These are phyloP conservation scores for Populus tomentosa DNA, from an alignment of 441 rosid genomes.

Conservation along the genomic window DNA sequence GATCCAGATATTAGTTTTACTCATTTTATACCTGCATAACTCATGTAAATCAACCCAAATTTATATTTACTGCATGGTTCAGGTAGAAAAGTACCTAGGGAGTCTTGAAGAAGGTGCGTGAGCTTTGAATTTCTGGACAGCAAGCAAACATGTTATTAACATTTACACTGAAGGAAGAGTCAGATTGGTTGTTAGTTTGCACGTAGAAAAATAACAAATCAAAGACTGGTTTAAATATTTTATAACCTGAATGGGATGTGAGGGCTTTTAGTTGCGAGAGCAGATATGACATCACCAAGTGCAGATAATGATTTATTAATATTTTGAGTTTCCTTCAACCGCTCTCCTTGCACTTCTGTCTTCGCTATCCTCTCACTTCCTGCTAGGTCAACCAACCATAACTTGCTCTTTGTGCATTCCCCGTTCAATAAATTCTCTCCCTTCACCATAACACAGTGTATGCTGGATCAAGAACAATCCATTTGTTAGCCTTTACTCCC, in stretches of 20 bases:
- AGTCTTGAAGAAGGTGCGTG: constrained; percentile 94
- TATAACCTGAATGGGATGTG: constrained; percentile 88
- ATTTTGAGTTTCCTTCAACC: constrained; percentile 92
- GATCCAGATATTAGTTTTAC: neutral
- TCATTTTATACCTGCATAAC: neutral
- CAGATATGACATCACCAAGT: constrained; percentile 94
- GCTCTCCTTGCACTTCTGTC: constrained; percentile 91
- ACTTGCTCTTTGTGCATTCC: constrained; percentile 86
- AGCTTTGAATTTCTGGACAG: constrained; percentile 89
- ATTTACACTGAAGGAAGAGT: neutral
- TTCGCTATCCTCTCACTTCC: constrained; percentile 97
- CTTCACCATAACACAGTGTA: constrained; percentile 87
- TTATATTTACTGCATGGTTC: neutral
- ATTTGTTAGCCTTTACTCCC: neutral
- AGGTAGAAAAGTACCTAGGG: constrained; percentile 50
- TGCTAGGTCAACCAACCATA: constrained; percentile 95
- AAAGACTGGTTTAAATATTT: neutral
- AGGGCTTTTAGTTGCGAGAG: constrained; percentile 88
- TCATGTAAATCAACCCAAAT: neutral
- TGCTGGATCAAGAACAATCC: constrained; percentile 34
- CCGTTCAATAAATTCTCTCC: constrained; percentile 86
- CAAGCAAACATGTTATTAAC: neutral
- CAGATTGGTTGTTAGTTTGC: neutral
- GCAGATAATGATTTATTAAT: constrained; percentile 95
- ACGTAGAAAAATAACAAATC: neutral